Base-by-base conservation (phyloP, 2,329 filamentous ascomycete species). In the Knoxdaviesia capensis region DNA sequence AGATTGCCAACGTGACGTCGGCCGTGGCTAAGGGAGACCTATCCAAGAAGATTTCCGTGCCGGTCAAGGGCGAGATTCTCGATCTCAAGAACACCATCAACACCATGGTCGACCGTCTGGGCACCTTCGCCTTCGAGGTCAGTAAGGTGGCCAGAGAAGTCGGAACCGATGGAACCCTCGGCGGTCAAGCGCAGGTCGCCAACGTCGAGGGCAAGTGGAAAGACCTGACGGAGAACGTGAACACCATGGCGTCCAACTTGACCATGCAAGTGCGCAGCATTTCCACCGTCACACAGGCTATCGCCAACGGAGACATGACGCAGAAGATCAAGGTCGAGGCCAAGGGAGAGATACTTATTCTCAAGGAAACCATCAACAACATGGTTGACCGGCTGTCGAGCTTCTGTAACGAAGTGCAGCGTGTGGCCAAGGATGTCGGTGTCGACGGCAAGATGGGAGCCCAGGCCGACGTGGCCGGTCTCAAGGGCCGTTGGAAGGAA, bases 401-500 rank as follows among this genome's bases (percentile, higher is more conserved):
- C 49, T 96, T 94, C 72, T 94, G 87, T 43, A 86, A 92, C 50
- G 87, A 94, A 55, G 81, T 98, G 48, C 90, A 96, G 61, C 75
- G 87, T 51, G 88, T 98, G 31, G 88, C 88, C 45, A 87, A 90
- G 53, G 90, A 96, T 58, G 90, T 96, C 50, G 88, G 88, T 49
- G 88, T 96, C 41, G 90, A 96, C 53, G 88, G 88, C 47, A 96
- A 94, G 65, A 94, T 98, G 84, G 88, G 88, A 52, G 88, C 88
- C 11, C 90, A 98, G 58, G 90, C 88, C 46, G 87, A 94, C 56
- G 83, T 94, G 41, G 83, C 85, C 49, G 87, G 87, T 45, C 78
- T 96, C 45, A 85, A 87, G 51, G 88, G 88, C 48, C 77, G 87
- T 43, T 98, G 88, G 90, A 94, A 94, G 56, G 88, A 98, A 58